Conservation (phyloP, 2,329 filamentous ascomycete genomes). For the Biscogniauxia marginata region DNA sequence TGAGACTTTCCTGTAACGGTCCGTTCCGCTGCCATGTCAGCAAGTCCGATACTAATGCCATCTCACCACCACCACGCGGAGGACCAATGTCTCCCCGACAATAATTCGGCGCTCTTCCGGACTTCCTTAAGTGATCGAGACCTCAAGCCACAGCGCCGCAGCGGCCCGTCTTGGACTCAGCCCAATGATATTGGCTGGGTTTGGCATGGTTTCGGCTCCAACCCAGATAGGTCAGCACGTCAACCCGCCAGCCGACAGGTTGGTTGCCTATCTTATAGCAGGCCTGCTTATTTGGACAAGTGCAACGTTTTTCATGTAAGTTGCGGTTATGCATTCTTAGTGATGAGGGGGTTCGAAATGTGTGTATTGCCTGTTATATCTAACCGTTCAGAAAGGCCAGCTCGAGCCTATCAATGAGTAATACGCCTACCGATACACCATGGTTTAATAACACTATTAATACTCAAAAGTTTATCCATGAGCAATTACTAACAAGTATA, state of each 20-base stretch:
- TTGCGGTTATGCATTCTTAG: constrained; percentile 43
- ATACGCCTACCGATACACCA: neutral
- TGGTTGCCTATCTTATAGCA: constrained; percentile 42
- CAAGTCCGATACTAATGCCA: constrained; percentile 7
- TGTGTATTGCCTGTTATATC: neutral
- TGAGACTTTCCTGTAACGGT: constrained; percentile 11
- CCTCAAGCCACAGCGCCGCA: constrained; percentile 4
- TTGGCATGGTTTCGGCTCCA: constrained; percentile 47
- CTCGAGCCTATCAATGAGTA: neutral
- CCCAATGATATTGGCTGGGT: constrained; percentile 47
- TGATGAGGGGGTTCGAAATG: constrained; percentile 45
- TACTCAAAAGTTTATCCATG: constrained; percentile 27
- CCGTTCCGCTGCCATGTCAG: constrained; percentile 21
- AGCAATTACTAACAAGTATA: neutral
- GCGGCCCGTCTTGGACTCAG: constrained; percentile 31
- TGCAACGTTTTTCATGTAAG: constrained; percentile 46
- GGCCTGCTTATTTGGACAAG: constrained; percentile 48
- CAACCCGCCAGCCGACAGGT: constrained; percentile 39
- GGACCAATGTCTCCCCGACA: constrained; percentile 10
- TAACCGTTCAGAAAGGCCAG: too few species aligned
- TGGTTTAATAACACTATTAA: neutral
- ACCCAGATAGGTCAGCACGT: constrained; percentile 43
- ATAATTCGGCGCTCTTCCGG: constrained; percentile 13
- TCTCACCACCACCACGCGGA: constrained; percentile 8
- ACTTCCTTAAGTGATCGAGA: constrained; percentile 1